phyloP scores from a whole-genome alignment of 202 grass and related monocot genomes.

The Elaeis oleifera region DNA sequence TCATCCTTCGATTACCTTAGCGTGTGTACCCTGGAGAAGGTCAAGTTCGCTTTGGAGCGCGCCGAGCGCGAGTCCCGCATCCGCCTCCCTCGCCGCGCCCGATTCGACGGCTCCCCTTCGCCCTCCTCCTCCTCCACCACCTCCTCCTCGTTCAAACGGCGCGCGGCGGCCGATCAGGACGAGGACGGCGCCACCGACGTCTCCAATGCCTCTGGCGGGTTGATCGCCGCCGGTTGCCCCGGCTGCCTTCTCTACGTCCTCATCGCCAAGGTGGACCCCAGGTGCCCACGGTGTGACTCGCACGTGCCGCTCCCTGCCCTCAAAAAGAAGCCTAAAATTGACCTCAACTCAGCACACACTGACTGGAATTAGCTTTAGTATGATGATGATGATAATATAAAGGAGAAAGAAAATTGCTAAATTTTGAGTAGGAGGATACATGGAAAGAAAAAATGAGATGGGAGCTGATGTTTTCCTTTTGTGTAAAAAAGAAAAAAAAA shows the following conservation, averaged over 20 bases:
- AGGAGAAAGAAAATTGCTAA: not conserved
- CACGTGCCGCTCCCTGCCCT: constrained; percentile 18
- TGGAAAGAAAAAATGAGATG: no score
- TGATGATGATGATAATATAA: no score
- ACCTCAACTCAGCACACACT: constrained; percentile 11
- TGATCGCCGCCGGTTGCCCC: constrained; percentile 27
- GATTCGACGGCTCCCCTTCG: not conserved
- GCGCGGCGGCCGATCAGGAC: constrained; percentile 17
- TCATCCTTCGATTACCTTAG: not conserved
- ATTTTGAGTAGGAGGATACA: no score
- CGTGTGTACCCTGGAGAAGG: constrained; percentile 72
- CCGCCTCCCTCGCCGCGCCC: no score
- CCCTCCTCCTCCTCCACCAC: constrained; percentile 33
- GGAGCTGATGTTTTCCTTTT: no score
- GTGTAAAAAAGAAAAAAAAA: no score
- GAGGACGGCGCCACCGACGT: not conserved
- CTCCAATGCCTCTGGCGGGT: constrained; percentile 23
- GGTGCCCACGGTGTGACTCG: constrained; percentile 46
- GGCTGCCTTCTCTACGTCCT: constrained; percentile 72
- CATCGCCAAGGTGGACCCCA: constrained; percentile 33
- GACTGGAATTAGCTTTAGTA: not conserved
- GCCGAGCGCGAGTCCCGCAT: constrained; percentile 4
- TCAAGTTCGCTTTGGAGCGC: constrained; percentile 50
- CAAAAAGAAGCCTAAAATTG: constrained; percentile 12
- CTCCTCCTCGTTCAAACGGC: constrained; percentile 15